These are phyloP conservation scores for Saprolegnia parasitica DNA, from an alignment of 352 stramenopile species.

Conservation along the genomic window DNA sequence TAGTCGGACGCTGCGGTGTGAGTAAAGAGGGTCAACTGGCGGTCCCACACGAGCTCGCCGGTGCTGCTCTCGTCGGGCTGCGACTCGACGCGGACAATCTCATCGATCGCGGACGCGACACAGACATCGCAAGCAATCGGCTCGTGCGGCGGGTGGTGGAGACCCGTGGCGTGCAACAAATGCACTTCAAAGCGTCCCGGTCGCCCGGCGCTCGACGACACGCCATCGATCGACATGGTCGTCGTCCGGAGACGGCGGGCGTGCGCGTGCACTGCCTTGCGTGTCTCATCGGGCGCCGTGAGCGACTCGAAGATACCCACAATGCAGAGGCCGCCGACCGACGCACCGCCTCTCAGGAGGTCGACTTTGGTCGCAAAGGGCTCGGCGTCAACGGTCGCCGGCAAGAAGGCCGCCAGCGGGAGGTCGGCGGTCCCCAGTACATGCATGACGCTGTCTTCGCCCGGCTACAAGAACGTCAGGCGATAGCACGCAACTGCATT, in stretches of 20 bases:
- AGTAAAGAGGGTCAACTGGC: conserved; percentile 41
- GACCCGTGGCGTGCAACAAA: conserved; percentile 31
- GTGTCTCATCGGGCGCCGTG: neutral
- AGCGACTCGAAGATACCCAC: conserved; percentile 47
- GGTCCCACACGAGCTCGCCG: conserved; percentile 35
- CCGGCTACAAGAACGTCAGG: conserved; percentile 34
- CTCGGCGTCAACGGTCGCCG: conserved; percentile 5
- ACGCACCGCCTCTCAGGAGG: conserved; percentile 34
- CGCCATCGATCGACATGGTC: neutral
- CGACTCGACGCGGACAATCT: conserved; percentile 24
- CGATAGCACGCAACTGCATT: conserved; percentile 11
- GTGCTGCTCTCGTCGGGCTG: neutral
- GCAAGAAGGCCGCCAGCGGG: conserved; percentile 38
- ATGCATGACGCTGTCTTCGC: conserved; percentile 38
- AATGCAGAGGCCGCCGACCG: conserved; percentile 36
- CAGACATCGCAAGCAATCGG: conserved; percentile 37
- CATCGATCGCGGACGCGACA: conserved; percentile 37
- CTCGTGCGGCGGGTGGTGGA: conserved; percentile 22
- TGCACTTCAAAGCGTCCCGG: conserved; percentile 43
- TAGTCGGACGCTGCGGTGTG: conserved; percentile 16
- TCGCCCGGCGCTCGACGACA: neutral
- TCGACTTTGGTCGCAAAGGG: conserved; percentile 36
- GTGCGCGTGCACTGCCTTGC: neutral
- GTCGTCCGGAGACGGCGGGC: conserved; percentile 12
- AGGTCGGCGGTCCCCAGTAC: conserved; percentile 43